Evolutionary conservation across 2,329 filamentous ascomycete genomes (phyloP).

Genomic region (Ceratocystis papillata): DNA sequence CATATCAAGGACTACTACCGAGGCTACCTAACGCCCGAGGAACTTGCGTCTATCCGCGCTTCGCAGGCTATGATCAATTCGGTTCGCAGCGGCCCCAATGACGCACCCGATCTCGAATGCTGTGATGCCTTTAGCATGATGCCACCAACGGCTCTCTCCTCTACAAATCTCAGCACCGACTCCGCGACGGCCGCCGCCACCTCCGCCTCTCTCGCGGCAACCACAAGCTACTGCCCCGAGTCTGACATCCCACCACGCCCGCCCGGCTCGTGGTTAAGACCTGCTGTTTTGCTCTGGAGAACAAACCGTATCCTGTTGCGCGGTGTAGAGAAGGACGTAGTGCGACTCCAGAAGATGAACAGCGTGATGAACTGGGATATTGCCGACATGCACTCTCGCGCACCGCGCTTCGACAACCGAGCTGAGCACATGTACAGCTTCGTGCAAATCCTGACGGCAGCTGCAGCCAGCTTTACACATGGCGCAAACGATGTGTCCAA

Average conservation of each 20-base stretch:
- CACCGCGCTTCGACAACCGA: conserved; percentile 43
- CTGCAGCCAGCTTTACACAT: conserved; percentile 46
- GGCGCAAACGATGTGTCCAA: conserved; percentile 48
- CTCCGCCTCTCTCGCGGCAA: not conserved
- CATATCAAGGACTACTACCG: conserved; percentile 41
- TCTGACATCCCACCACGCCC: conserved; percentile 30
- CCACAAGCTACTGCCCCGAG: not conserved
- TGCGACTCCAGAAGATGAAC: conserved; percentile 38
- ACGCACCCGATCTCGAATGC: conserved; percentile 24
- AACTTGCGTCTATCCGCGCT: conserved; percentile 34
- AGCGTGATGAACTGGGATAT: conserved; percentile 41
- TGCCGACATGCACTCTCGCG: conserved; percentile 40
- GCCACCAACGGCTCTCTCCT: conserved; percentile 29
- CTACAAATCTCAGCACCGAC: conserved; percentile 18
- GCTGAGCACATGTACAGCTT: conserved; percentile 42
- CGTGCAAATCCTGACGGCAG: conserved; percentile 41
- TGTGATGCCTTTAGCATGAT: conserved; percentile 27
- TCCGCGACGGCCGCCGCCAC: not conserved
- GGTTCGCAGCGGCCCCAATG: conserved; percentile 27
- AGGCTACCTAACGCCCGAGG: conserved; percentile 39
- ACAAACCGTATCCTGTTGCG: conserved; percentile 36
- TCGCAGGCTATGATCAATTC: conserved; percentile 32
- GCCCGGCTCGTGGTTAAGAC: conserved; percentile 34
- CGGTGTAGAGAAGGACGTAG: conserved; percentile 41
- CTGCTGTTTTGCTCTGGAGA: conserved; percentile 35